Conservation (phyloP, 306 rosid genomes). For the Betula pendula region DNA sequence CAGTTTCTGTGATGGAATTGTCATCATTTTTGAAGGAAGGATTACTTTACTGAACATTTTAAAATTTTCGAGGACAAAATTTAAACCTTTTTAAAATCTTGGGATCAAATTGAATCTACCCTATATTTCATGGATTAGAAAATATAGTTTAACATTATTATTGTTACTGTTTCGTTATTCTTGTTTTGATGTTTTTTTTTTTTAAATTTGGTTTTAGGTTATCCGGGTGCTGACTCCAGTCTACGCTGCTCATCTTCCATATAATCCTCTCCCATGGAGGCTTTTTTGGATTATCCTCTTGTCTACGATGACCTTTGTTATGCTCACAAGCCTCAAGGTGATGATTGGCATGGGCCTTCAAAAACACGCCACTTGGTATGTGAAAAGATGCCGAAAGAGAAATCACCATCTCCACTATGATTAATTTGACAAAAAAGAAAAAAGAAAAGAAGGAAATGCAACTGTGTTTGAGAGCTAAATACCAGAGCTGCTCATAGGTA, state of each 20-base stretch:
- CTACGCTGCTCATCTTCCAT: conserved; percentile 74
- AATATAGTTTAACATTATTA: background rate
- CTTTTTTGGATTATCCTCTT: conserved; percentile 62
- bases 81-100: background rate
- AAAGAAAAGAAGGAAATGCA: background rate
- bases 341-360: conserved; percentile 77
- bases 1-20: background rate
- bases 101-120: background rate
- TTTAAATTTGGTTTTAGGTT: conserved; percentile 51
- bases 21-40: background rate
- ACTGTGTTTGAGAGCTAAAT: conserved; percentile 1
- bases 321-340: conserved; percentile 95
- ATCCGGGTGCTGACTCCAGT: conserved; percentile 95
- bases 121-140: background rate
- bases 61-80: background rate
- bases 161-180: conserved; percentile 2
- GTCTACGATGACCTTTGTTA: conserved; percentile 62
- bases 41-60: background rate
- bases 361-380: conserved; percentile 84
- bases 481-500: conserved; percentile 13
- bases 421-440: conserved; percentile 23
- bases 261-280: conserved; percentile 73
- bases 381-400: conserved; percentile 72
- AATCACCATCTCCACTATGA: conserved; percentile 82
- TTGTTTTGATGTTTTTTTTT: background rate